Base-by-base conservation (phyloP, 495 filamentous ascomycete species). In the Viridothelium virens region DNA sequence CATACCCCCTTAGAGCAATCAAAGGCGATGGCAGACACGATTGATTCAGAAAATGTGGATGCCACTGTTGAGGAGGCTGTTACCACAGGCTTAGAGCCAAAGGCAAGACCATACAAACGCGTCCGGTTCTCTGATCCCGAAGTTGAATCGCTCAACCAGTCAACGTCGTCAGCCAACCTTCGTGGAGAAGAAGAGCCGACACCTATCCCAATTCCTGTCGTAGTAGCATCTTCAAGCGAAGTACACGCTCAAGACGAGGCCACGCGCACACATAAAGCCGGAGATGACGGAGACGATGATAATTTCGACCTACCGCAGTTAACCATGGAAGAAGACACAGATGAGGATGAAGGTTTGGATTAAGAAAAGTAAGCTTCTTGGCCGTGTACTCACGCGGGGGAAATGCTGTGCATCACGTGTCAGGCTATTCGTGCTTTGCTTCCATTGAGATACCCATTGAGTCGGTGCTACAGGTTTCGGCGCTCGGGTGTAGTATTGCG, bases 291-390 rank as follows among this genome's bases (percentile, higher is more conserved):
- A 18, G 53, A 69, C 25, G 48, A 64, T 16, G 64, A 61, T 46
- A 70, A 73, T 53, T 73, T 71, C 50, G 71, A 73, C 68, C 68
- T 73, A 50, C 71, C 71, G 48, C 63, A 67, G 16, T 61, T 73
- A 38, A 73, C 70, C 11, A 64, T 72, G 66, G 71, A 70, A 48
- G 47, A 64, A 33, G 70, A 71, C 61, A 72, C 65, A 4, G 67
- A 69, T 37, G 53, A 66, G 34, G 71, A 71, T 10, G 71, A 73
- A 18, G 66, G 72, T 1, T n/a, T 6, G 53, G 53, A 10, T 59
- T 7, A 5, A n/a, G 48, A n/a, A 25, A 53, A 34, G 36, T 9
- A 59, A 31, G 18, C 2, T 34, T 59, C 31, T 4, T 7, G 5
- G 36, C 10, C 2, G 33, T 34, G 25, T 9, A 10, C 18, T 59